phyloP scores from a whole-genome alignment of 495 filamentous ascomycete genomes.

The Tuber borchii region DNA sequence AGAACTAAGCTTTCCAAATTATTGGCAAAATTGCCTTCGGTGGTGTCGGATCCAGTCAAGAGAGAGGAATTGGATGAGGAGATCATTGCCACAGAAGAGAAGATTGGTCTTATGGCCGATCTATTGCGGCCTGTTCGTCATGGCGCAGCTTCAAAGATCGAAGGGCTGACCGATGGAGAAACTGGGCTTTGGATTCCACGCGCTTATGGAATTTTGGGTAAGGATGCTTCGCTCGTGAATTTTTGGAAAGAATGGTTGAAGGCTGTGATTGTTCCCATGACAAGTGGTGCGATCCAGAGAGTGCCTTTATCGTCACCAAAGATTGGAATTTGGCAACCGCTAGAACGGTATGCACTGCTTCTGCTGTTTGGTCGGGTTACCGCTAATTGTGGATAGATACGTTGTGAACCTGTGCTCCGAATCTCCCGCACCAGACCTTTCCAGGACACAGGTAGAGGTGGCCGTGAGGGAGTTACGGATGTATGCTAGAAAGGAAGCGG shows the following conservation, averaged over 20 bases:
- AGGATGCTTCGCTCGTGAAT: conserved; percentile 71
- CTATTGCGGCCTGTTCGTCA: conserved; percentile 86
- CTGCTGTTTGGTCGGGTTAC: background rate
- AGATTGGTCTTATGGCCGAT: conserved; percentile 93
- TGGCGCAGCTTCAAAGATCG: conserved; percentile 91
- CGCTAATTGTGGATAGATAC: conserved; percentile 31
- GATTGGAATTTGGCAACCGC: conserved; percentile 90
- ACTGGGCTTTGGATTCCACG: conserved; percentile 95
- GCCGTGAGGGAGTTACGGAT: conserved; percentile 81
- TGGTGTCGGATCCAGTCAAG: conserved; percentile 69
- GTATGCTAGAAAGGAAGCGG: conserved; percentile 85
- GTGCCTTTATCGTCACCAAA: conserved; percentile 82
- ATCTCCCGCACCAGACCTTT: conserved; percentile 81
- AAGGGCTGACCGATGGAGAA: conserved; percentile 90
- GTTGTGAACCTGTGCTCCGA: conserved; percentile 97
- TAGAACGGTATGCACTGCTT: conserved; percentile 65
- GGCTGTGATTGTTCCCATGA: conserved; percentile 90
- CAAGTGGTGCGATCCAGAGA: conserved; percentile 71
- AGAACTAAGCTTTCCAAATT: conserved; percentile 83
- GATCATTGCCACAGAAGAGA: conserved; percentile 93
- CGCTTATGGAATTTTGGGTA: conserved; percentile 85
- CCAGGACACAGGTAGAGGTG: conserved; percentile 92
- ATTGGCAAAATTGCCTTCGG: conserved; percentile 70
- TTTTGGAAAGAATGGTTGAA: conserved; percentile 99
- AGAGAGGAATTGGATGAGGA: conserved; percentile 84